These are phyloP conservation scores for Protea cynaroides DNA, from an alignment of 164 flowering plant species.

Conservation along the genomic window DNA sequence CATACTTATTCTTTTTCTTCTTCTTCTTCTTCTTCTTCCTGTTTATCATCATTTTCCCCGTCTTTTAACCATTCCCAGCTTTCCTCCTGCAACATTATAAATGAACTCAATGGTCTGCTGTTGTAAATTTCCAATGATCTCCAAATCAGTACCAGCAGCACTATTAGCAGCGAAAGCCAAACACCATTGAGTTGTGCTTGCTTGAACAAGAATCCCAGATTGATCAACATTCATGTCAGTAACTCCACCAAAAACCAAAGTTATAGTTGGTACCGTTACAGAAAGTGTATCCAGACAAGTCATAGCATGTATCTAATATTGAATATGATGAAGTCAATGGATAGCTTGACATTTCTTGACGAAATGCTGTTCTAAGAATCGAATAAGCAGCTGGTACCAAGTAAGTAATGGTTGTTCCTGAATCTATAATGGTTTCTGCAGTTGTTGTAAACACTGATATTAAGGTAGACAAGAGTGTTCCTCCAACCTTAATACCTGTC, in stretches of 20 bases:
- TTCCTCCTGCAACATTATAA: slow-evolving; percentile 30
- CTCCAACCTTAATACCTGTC: slow-evolving; percentile 10
- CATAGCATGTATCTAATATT: slow-evolving; percentile 17
- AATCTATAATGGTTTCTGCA: slow-evolving; percentile 31
- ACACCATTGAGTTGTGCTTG: slow-evolving; percentile 29
- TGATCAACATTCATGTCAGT: not conserved
- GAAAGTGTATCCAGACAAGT: slow-evolving; percentile 1
- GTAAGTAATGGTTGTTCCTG: slow-evolving; percentile 43
- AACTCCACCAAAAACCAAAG: slow-evolving; percentile 25
- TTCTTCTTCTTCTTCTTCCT: too few relatives aligned
- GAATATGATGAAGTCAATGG: slow-evolving; percentile 1
- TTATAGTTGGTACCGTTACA: slow-evolving; percentile 24
- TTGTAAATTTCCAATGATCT: slow-evolving; percentile 43
- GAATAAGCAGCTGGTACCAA: slow-evolving; percentile 29
- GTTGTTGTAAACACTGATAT: not conserved
- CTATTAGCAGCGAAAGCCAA: slow-evolving; percentile 34
- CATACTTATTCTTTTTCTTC: too few relatives aligned
- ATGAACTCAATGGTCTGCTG: slow-evolving; percentile 37
- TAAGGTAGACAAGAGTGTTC: not conserved
- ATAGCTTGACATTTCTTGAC: slow-evolving; percentile 18
- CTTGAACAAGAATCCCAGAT: not conserved
- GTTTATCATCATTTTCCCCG: too few relatives aligned
- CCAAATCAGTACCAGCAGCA: slow-evolving; percentile 11
- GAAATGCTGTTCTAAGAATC: slow-evolving; percentile 24
- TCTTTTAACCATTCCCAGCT: too few relatives aligned